These are phyloP conservation scores for Trichomonas tenax DNA, from an alignment of 208 protist genomes.

Conservation along the genomic window DNA sequence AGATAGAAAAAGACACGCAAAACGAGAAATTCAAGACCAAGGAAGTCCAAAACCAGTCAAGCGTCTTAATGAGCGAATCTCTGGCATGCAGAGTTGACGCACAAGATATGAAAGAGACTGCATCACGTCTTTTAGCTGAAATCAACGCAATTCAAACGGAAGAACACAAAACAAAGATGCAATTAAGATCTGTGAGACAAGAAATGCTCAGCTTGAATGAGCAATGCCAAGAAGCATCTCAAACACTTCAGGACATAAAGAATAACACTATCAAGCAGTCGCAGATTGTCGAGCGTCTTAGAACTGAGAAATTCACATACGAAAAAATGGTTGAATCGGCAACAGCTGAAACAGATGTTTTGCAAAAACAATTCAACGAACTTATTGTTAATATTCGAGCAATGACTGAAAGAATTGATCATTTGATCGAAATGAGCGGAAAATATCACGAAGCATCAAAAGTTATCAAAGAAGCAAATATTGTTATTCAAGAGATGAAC, in stretches of 20 bases:
- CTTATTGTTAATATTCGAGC: not conserved
- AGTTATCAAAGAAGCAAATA: not conserved
- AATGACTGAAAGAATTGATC: not conserved
- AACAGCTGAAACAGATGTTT: not conserved
- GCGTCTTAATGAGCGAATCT: not conserved
- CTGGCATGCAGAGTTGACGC: not conserved
- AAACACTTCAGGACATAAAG: not conserved
- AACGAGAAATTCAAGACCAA: not conserved
- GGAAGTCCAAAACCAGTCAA: not conserved
- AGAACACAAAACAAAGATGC: not conserved
- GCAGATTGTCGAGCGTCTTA: not conserved
- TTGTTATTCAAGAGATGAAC: not conserved
- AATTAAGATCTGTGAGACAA: not conserved
- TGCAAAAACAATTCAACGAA: not conserved
- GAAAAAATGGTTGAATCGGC: not conserved
- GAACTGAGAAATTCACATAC: not conserved
- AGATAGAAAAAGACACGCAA: not conserved
- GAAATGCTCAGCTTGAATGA: not conserved
- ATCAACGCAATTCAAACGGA: not conserved
- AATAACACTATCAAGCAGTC: not conserved
- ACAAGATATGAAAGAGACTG: not conserved
- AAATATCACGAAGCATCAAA: not conserved
- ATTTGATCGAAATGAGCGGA: not conserved
- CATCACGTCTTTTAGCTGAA: not conserved
- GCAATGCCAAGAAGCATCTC: not conserved